Base-by-base conservation (phyloP, 2,329 filamentous ascomycete genomes). In the Helminthosporium solani region DNA sequence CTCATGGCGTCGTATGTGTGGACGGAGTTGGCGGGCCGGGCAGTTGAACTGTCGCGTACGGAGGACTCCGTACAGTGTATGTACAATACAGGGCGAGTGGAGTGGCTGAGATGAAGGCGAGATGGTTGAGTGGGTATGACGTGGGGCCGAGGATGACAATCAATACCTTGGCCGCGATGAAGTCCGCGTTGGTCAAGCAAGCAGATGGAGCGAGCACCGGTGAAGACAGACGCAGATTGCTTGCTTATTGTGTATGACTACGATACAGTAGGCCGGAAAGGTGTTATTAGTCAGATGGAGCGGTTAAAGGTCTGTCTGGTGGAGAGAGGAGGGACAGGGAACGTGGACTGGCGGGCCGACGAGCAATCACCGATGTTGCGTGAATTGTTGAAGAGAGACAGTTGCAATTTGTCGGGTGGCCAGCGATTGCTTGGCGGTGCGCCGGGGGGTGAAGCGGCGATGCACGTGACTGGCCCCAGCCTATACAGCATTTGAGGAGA, bases 301-400 rank as follows among this genome's bases (percentile, higher is more conserved):
- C 42, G 44, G 42, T 42, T 28, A 34, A 44, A 27, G 33, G 44
- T 35, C 27, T 39, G 33, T 46, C 52, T 53, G 50, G 55, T 53
- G 54, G 56, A 55, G 49, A 37, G 33, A 15, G 37, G 42, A 33
- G 41, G 33, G 33, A 25, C 23, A 25, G 23, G 23, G 49, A 41
- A 55, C 23, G 23, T 58, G 58, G 58, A 50, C 57, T 47, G 45
- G 54, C 58, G 58, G 58, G 57, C 58, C 58, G 58, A 53, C 47
- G 49, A 46, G 49, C 47, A 51, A 49, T 49, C 54, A 45, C 53
- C 49, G 50, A 23, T 21, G 47, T 33, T 54, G 52, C 46, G 51
- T 45, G 40, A 42, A 39, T 47, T 44, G 46, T 46, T 42, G 37
- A 41, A 40, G 47, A 40, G 39, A 40, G 37, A 43, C 48, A 7